Evolutionary conservation across 371 early-diverging fungal species (phyloP), one percentile per base, ranked within the genome.

Genomic region (Mucor racemosus): DNA sequence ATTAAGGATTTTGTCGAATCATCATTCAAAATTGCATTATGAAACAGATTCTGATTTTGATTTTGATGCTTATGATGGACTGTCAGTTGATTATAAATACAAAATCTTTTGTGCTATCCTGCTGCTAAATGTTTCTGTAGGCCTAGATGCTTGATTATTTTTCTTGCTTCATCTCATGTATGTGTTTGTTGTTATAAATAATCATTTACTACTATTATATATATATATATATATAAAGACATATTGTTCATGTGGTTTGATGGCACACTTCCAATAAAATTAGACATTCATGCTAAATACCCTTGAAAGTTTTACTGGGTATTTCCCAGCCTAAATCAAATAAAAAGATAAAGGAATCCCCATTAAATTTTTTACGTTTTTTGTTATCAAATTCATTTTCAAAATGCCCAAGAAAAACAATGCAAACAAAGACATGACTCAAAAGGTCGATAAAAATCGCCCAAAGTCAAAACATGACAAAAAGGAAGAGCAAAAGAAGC

Each of bases 381-480:
- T 35, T 34, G 35, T 35, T 34, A 31, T 31, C 38, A 34, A 38
- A 7, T 33, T 65, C 39, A 44, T 44, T 35, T 50, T 39, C 33
- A 53, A 33, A 62, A 69, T 69, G 70, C 65, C 65, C 44, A 65
- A 69, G 58, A 69, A 69, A 33, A 56, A 65, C 26, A 59, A 15
- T 6, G 34, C 35, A 19, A 65, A 58, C 36, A 67, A 67, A 53
- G 67, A 71, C 7, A 21, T 67, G 42, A 71, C 64, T 36, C 72
- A 67, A 59, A 75, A 64, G 41, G 73, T 62, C 5, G 76, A 75
- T 50, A 75, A 75, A 53, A 75, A 75, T 40, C 66, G 76, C 5
- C 76, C 76, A 11, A 75, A 75, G 26, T 67, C 76, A 40, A 75
- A 75, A 64, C 19, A 54, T 7, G 76, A 72, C 15, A 75, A 75